phyloP scores from a whole-genome alignment of 306 rosid species.

The Acacia melanoxylon region DNA sequence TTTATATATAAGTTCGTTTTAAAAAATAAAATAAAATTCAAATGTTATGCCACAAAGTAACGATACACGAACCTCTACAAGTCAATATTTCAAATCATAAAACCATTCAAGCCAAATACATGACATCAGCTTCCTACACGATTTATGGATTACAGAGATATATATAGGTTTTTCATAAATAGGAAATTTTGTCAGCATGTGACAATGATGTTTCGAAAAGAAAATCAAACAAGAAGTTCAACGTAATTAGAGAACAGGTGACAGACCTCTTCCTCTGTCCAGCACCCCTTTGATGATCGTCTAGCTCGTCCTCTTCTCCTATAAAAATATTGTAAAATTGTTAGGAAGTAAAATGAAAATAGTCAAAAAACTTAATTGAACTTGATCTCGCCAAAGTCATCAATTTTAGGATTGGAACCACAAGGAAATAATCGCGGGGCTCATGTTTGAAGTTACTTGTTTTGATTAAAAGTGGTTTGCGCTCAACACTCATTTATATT shows the following conservation, averaged over 20 bases:
- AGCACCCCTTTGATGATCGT: constrained; percentile 42
- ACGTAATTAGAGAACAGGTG: constrained; percentile 7
- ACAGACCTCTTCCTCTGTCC: constrained; percentile 61
- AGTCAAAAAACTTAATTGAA: not conserved
- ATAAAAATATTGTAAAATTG: not conserved
- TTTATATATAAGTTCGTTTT: not conserved
- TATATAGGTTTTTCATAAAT: not conserved
- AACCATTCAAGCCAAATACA: not conserved
- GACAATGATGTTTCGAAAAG: not conserved
- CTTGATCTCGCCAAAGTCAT: not conserved
- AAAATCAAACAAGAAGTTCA: not conserved
- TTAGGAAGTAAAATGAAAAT: not conserved
- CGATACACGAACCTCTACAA: not conserved
- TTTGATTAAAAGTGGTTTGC: not conserved
- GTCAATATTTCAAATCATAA: not conserved
- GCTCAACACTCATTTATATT: not conserved
- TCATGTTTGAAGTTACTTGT: not conserved
- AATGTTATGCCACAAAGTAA: not conserved
- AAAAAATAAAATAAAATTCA: too few species aligned
- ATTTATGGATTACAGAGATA: too few species aligned
- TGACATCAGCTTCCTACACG: not conserved
- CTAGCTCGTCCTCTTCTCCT: constrained; percentile 34
- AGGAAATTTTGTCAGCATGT: not conserved
- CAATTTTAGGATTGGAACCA: too few species aligned
- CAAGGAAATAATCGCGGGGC: not conserved